These are phyloP conservation scores for Pseudohyphozyma bogoriensis DNA, from an alignment of 768 basidiomycete species.

Conservation along the genomic window DNA sequence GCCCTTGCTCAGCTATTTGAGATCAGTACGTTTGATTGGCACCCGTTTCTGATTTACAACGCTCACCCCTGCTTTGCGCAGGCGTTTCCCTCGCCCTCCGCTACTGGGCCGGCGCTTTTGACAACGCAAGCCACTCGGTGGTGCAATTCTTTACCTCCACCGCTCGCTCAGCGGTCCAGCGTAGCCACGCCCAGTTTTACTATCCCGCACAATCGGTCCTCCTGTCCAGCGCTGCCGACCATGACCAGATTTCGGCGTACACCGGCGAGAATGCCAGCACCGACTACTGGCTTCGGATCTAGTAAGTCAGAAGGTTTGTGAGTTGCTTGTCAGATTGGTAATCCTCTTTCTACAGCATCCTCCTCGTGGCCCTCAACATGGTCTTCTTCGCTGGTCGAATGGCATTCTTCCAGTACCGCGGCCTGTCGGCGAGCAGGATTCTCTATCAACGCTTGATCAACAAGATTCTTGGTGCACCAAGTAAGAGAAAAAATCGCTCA, in stretches of 20 bases:
- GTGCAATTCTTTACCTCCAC: background rate
- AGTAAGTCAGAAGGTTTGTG: too few relatives aligned
- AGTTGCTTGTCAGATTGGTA: too few relatives aligned
- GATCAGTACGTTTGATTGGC: slow-evolving; percentile 11
- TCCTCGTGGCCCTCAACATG: slow-evolving; percentile 31
- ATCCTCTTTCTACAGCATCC: too few relatives aligned
- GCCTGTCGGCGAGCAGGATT: slow-evolving; percentile 12
- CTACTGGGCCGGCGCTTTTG: slow-evolving; percentile 29
- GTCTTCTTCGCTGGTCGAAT: slow-evolving; percentile 25
- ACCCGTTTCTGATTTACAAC: too few relatives aligned
- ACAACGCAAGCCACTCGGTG: background rate
- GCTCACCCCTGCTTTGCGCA: background rate
- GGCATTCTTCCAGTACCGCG: slow-evolving; percentile 22
- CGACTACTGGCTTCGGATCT: slow-evolving; percentile 32
- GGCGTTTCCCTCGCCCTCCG: slow-evolving; percentile 22
- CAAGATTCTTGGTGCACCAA: slow-evolving; percentile 36
- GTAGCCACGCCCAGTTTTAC: too few relatives aligned
- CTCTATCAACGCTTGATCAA: slow-evolving; percentile 37
- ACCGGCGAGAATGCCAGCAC: slow-evolving; percentile 19
- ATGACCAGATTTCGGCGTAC: too few relatives aligned
- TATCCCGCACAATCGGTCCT: too few relatives aligned
- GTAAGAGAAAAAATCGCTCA: background rate
- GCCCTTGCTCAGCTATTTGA: slow-evolving; percentile 10
- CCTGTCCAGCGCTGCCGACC: too few relatives aligned
- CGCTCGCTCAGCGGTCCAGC: too few relatives aligned